phyloP scores from a whole-genome alignment of 257 asterid genomes.

The Henckelia pumila region DNA sequence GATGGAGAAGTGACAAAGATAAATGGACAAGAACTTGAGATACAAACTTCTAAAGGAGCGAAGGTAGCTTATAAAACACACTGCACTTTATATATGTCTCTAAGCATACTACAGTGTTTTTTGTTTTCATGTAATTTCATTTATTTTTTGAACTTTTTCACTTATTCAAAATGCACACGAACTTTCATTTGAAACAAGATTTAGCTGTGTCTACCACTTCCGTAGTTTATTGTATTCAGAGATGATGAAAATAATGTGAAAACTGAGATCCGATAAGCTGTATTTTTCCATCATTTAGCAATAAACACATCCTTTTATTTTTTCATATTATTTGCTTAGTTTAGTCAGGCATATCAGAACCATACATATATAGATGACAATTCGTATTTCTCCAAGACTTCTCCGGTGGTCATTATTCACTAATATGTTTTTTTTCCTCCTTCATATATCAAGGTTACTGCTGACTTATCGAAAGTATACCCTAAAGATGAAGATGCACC shows the following conservation, averaged over 20 bases:
- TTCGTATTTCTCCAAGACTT: not conserved
- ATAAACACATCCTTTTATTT: not conserved
- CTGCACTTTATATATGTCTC: conserved; percentile 11
- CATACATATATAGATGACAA: not conserved
- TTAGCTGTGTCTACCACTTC: conserved; percentile 2
- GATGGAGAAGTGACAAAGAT: conserved; percentile 76
- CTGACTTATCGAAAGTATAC: conserved; percentile 53
- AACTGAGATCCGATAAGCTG: not conserved
- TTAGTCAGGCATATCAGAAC: not conserved
- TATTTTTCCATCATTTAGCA: not conserved
- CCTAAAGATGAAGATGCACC: conserved; percentile 97
- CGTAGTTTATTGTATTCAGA: not conserved
- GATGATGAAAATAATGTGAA: not conserved
- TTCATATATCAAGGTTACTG: conserved; percentile 47
- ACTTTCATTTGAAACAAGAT: not conserved
- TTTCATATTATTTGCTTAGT: not conserved
- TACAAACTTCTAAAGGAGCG: conserved; percentile 59
- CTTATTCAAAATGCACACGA: not conserved
- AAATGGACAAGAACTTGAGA: conserved; percentile 66
- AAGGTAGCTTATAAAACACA: conserved; percentile 40
- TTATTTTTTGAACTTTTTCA: not conserved
- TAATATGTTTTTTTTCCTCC: conserved; percentile 10
- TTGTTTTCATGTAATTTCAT: no score
- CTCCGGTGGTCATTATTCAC: conserved; percentile 15
- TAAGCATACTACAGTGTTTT: not conserved